These are phyloP conservation scores for Ustilago tritici DNA, from an alignment of 1,284 basidiomycete genomes.

Conservation along the genomic window DNA sequence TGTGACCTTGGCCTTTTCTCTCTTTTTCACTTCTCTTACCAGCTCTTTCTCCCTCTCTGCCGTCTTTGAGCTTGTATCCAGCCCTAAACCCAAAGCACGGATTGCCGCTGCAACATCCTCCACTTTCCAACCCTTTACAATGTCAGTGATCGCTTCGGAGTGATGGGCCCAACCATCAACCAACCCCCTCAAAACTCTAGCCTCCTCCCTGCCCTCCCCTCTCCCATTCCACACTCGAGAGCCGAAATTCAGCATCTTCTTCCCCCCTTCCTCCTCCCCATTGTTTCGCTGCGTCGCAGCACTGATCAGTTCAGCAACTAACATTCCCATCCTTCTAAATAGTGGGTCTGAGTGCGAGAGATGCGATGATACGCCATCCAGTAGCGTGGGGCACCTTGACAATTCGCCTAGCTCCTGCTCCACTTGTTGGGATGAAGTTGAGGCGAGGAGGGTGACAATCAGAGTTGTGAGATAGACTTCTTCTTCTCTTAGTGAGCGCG, in stretches of 20 bases:
- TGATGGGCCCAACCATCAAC: slow-evolving; percentile 25
- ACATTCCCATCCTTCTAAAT: slow-evolving; percentile 90
- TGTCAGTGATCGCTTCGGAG: background rate
- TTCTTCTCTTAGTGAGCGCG: slow-evolving; percentile 9
- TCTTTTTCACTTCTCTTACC: background rate
- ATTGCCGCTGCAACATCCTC: slow-evolving; percentile 7
- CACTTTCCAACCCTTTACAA: background rate
- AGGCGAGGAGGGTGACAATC: slow-evolving; percentile 75
- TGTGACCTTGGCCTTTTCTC: slow-evolving; percentile 8
- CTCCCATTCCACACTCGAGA: slow-evolving; percentile 81
- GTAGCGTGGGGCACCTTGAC: slow-evolving; percentile 75
- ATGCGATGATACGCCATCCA: slow-evolving; percentile 80
- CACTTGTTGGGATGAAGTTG: slow-evolving; percentile 59
- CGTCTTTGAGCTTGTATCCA: background rate
- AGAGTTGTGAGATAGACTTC: slow-evolving; percentile 78
- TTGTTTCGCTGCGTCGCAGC: slow-evolving; percentile 4
- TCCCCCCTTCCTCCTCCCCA: background rate
- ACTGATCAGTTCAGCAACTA: slow-evolving; percentile 78
- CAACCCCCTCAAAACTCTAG: slow-evolving; percentile 59
- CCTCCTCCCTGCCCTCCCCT: slow-evolving; percentile 74
- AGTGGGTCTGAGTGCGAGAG: slow-evolving; percentile 74
- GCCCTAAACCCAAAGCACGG: background rate
- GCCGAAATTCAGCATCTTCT: slow-evolving; percentile 80
- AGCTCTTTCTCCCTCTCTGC: background rate
- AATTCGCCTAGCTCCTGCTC: slow-evolving; percentile 6